These are phyloP conservation scores for Chenopodium quinoa DNA, from an alignment of 148 eudicot species.

Conservation along the genomic window DNA sequence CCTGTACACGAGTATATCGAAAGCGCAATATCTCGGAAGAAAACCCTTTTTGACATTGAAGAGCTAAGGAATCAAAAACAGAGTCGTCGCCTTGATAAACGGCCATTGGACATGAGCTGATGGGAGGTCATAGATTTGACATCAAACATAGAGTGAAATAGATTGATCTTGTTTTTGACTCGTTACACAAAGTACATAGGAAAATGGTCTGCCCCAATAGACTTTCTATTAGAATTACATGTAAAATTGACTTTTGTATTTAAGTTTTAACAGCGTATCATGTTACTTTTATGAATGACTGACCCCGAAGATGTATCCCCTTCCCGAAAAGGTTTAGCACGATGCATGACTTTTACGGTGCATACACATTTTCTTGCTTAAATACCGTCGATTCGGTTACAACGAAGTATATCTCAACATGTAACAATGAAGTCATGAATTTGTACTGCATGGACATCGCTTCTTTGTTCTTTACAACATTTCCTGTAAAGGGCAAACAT, in stretches of 20 bases:
- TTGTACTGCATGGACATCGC: background rate
- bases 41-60: conserved; percentile 41
- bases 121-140: background rate
- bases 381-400: background rate
- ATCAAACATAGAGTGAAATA: background rate
- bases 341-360: background rate
- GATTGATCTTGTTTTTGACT: background rate
- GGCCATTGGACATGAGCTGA: conserved; percentile 54
- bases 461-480: background rate
- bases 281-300: too few species aligned
- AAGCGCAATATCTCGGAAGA: conserved; percentile 53
- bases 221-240: too few species aligned
- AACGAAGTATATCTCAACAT: too few species aligned
- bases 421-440: too few species aligned
- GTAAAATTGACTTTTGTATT: too few species aligned
- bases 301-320: too few species aligned
- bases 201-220: background rate
- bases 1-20: conserved; percentile 67
- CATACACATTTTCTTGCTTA: background rate
- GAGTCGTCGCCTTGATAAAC: conserved; percentile 37
- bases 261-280: too few species aligned
- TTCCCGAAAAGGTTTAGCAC: background rate
- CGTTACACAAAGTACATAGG: background rate
- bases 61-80: conserved; percentile 38
- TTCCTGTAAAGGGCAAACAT: conserved; percentile 1